Evolutionary conservation across 116 monocot species (phyloP).

Genomic region (Phalaenopsis hybrid): DNA sequence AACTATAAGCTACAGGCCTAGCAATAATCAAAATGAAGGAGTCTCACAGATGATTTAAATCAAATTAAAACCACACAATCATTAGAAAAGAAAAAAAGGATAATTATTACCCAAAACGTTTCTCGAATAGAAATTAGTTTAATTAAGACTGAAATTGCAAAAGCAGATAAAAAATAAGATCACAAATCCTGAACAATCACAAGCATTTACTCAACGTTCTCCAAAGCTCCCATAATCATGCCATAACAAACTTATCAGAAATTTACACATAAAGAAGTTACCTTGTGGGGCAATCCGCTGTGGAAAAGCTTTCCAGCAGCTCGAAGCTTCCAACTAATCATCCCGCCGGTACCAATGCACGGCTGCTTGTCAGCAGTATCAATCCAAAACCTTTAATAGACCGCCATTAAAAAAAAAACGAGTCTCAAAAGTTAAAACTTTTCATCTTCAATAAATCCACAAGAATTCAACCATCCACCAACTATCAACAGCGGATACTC

Average conservation of each 20-base stretch:
- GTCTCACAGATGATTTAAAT: neutral
- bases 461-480: neutral
- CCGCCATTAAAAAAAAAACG: neutral
- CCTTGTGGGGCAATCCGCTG: constrained; percentile 92
- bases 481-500: constrained; percentile 19
- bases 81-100: neutral
- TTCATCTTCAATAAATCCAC: neutral
- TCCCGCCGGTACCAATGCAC: constrained; percentile 91
- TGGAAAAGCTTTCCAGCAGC: constrained; percentile 90
- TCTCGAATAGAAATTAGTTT: neutral
- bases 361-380: constrained; percentile 98
- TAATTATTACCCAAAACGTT: neutral
- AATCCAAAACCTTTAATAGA: constrained; percentile 78
- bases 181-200: neutral
- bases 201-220: neutral
- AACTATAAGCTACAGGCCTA: neutral
- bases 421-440: neutral
- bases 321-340: constrained; percentile 79
- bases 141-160: neutral
- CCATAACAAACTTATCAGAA: neutral
- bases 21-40: neutral
- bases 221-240: neutral
- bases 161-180: neutral
- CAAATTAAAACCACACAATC: neutral
- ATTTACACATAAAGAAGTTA: constrained; percentile 7